Percentiles rank a stretch among this genome's conserved stretches.
Evolutionary conservation across 1,284 basidiomycete genomes (phyloP).

Genomic region (Ganoderma resinaceum): DNA sequence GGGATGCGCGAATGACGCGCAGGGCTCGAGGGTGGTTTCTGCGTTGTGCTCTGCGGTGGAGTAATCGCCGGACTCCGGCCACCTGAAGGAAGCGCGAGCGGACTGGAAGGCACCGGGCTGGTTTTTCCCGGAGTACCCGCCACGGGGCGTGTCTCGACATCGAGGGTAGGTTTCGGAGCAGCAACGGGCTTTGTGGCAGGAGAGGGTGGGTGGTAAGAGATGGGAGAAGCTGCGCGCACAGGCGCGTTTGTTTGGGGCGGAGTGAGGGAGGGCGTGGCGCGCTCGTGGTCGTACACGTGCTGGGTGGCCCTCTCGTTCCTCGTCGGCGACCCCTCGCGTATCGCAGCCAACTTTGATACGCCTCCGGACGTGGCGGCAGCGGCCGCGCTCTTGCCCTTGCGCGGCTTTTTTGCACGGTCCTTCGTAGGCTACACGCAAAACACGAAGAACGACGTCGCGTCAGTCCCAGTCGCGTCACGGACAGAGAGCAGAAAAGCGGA

Average conservation of each 20-base stretch:
- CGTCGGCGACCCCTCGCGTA: slow-evolving; percentile 24
- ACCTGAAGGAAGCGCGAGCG: slow-evolving; percentile 17
- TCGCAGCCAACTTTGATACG: slow-evolving; percentile 19
- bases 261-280: slow-evolving; percentile 7
- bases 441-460: slow-evolving; percentile 26
- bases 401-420: slow-evolving; percentile 68
- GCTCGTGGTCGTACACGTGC: not conserved
- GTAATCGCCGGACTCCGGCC: slow-evolving; percentile 22
- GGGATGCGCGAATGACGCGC: slow-evolving; percentile 61
- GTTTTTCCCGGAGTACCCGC: slow-evolving; percentile 11
- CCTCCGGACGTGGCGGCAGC: slow-evolving; percentile 4
- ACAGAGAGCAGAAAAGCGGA: slow-evolving; percentile 34
- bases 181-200: slow-evolving; percentile 9
- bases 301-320: slow-evolving; percentile 9
- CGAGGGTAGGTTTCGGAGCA: slow-evolving; percentile 21
- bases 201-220: slow-evolving; percentile 21
- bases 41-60: slow-evolving; percentile 23
- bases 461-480: slow-evolving; percentile 29
- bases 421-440: slow-evolving; percentile 65
- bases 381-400: slow-evolving; percentile 49
- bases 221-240: slow-evolving; percentile 15
- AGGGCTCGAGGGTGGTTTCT: slow-evolving; percentile 36
- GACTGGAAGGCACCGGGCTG: slow-evolving; percentile 17
- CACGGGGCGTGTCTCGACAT: slow-evolving; percentile 15
- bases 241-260: slow-evolving; percentile 9